A percentile compares a stretch with the other conserved stretches of the same genome.
These are phyloP conservation scores for Acaromyces ingoldii DNA, from an alignment of 1,284 basidiomycete genomes.

Conservation along the genomic window DNA sequence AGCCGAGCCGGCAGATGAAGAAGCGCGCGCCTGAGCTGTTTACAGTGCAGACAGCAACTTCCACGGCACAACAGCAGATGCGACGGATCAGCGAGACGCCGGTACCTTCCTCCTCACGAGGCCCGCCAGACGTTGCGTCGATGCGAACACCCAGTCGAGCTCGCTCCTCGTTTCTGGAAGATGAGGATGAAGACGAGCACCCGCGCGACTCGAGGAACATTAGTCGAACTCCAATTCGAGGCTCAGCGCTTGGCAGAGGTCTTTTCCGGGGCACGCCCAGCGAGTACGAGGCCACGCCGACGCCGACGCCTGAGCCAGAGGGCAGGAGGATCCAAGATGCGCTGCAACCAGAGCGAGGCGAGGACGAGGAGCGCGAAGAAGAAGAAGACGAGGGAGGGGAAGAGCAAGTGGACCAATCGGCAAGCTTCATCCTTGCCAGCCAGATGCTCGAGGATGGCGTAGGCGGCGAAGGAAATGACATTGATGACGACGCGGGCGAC, in stretches of 20 bases:
- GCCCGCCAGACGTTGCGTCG: not conserved
- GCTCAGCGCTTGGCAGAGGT: not conserved
- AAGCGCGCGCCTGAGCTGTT: not conserved
- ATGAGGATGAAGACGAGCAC: not conserved
- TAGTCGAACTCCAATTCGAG: too few species aligned
- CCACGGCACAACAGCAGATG: not conserved
- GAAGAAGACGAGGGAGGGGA: not conserved
- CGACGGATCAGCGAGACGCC: not conserved
- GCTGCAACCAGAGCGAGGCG: not conserved
- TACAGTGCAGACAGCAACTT: not conserved
- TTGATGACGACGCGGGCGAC: not conserved
- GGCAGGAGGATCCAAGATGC: not conserved
- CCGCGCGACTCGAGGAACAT: too few species aligned
- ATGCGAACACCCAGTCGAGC: not conserved
- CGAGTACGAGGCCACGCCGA: slow-evolving; percentile 1
- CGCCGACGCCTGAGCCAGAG: slow-evolving; percentile 1
- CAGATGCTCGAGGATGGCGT: not conserved
- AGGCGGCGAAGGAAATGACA: slow-evolving; percentile 4
- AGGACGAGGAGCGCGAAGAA: not conserved
- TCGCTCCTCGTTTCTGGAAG: not conserved
- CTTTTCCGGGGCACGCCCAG: slow-evolving; percentile 1
- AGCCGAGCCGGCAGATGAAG: not conserved
- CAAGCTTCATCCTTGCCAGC: not conserved
- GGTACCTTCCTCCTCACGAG: not conserved
- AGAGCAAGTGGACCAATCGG: not conserved